phyloP scores from a whole-genome alignment of 768 basidiomycete species.

The Tricholoma matsutake region DNA sequence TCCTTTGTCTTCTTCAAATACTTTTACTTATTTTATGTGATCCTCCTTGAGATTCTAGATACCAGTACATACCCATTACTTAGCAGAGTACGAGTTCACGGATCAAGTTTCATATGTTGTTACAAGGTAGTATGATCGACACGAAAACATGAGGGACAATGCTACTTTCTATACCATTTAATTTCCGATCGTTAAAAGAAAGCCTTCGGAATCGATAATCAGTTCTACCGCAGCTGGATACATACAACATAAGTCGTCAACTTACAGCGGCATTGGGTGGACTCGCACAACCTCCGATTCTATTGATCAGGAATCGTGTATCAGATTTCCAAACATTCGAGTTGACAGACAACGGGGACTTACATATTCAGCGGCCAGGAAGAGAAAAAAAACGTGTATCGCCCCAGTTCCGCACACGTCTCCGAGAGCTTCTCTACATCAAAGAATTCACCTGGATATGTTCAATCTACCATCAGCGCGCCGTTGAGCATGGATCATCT shows the following conservation, averaged over 20 bases:
- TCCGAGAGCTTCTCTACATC: constrained; percentile 63
- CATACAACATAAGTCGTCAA: constrained; percentile 2
- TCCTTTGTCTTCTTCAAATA: constrained; percentile 1
- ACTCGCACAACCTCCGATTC: constrained; percentile 66
- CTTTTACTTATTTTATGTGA: no score
- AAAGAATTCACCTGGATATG: constrained; percentile 58
- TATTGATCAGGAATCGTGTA: constrained; percentile 15
- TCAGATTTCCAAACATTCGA: background rate
- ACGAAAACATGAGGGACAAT: background rate
- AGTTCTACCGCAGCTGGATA: background rate
- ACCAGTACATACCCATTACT: no score
- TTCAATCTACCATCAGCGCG: background rate
- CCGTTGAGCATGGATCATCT: constrained; percentile 12
- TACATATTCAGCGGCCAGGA: constrained; percentile 75
- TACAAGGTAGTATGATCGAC: background rate
- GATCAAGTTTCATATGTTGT: background rate
- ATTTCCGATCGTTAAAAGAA: constrained; percentile 20
- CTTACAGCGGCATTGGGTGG: constrained; percentile 71
- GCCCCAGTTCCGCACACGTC: constrained; percentile 50
- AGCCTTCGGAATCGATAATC: constrained; percentile 15
- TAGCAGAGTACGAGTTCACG: no score
- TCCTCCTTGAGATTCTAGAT: no score
- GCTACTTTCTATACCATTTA: background rate
- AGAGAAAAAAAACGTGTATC: constrained; percentile 75
- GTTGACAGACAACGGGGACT: constrained; percentile 20